Base-by-base conservation (phyloP, 306 rosid genomes). In the Canavalia ensiformis region DNA sequence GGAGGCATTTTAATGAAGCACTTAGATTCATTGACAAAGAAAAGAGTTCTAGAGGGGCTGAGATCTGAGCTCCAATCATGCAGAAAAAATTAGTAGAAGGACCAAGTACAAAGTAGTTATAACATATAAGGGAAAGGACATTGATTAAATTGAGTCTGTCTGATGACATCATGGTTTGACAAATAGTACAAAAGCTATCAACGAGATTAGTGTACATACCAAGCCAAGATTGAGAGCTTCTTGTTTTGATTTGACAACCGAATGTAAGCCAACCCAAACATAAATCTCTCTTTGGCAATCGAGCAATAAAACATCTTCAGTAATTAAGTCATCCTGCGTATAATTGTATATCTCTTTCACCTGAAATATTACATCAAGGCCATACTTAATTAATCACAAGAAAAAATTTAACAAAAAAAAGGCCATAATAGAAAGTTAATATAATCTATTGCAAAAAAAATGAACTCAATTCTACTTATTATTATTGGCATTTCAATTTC, bases 341-440 rank as follows among this genome's bases (percentile, higher is more conserved):
- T 91, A 93, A 75, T 89, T 95, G 95, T 89, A 93, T 75, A 93
- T 82, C 91, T 95, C 99, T 84, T 90, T 93, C 88, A 88, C 94
- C 99, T 95, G 97, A 84, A 81, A 84, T 67, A 67, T 84, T 55
- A 46, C 55, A 58, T 80, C 52, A 78, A 80, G 81, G 64, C 39
- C 77, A 82, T 59, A 47, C 8, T 52, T 49, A 84, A 35, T 0
- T 67, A 55, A 18, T 18, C 45, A 30, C 49, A 18, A 33, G 34
- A 50, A 70, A 25, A 25, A 3, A 1, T 0, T 28, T n/a, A 12
- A 13, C 29, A 6, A 72, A 56, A 70, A 30, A 51, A 74, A 28
- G 45, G 37, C 50, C 66, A 39, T 13, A 41, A 37, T 52, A 55
- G n/a, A 60, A 46, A 74, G 8, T 55, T 82, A 54, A 55, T 41